phyloP scores from a whole-genome alignment of 148 eudicot species.

The Spergularia marina region DNA sequence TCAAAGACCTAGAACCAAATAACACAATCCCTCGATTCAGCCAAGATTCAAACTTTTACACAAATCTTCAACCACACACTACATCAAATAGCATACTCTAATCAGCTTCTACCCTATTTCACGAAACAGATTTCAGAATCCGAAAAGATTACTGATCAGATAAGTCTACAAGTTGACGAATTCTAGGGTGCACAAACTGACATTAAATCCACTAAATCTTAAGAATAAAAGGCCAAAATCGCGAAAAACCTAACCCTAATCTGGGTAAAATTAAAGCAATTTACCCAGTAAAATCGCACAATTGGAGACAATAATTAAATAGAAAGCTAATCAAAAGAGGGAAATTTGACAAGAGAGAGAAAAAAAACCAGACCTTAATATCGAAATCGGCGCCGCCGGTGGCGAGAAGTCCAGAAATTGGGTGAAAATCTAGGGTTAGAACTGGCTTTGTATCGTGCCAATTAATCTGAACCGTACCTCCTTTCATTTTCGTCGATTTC shows the following conservation, averaged over 20 bases:
- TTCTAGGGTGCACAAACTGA: not conserved
- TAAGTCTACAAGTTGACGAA: not conserved
- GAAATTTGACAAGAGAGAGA: not conserved
- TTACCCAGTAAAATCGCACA: not conserved
- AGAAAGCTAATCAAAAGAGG: not conserved
- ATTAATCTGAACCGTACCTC: slow-evolving; percentile 88
- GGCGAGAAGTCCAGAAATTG: slow-evolving; percentile 66
- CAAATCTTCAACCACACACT: not conserved
- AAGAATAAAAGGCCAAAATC: not conserved
- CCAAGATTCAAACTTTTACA: not conserved
- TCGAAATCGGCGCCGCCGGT: slow-evolving; percentile 97
- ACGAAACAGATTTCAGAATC: not conserved
- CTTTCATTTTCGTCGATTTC: slow-evolving; percentile 44
- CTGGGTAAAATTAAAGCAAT: not conserved
- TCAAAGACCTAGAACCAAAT: not conserved
- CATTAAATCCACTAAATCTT: not conserved
- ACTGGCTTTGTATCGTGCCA: slow-evolving; percentile 97
- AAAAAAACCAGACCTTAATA: slow-evolving; percentile 55
- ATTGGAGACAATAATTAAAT: not conserved
- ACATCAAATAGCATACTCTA: not conserved
- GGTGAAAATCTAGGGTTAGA: slow-evolving; percentile 91
- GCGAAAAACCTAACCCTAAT: slow-evolving; percentile 18
- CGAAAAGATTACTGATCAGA: not conserved
- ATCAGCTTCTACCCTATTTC: not conserved
- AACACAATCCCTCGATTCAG: not conserved